Conservation (phyloP, 2,329 filamentous ascomycete species). For the Pseudogymnoascus verrucosus region DNA sequence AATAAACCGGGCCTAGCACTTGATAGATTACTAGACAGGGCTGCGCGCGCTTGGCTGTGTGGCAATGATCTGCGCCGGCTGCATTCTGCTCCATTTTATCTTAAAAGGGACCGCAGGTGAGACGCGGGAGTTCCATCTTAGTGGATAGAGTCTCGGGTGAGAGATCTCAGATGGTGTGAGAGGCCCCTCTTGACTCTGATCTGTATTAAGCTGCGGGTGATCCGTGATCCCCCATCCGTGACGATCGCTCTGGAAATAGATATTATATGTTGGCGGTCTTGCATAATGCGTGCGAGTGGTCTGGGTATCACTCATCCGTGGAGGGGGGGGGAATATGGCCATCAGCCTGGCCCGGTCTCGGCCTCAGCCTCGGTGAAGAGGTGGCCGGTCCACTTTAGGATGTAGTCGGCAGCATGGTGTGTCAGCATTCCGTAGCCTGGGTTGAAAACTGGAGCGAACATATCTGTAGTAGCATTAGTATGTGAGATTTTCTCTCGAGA, state of each 20-base stretch:
- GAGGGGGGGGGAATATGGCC: background rate
- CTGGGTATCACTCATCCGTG: background rate
- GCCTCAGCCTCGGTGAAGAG: background rate
- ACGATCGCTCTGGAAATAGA: constrained; percentile 10
- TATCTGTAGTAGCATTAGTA: background rate
- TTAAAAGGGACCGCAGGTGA: background rate
- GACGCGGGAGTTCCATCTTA: background rate
- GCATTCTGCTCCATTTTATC: background rate
- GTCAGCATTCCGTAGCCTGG: background rate
- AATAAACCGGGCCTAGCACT: background rate
- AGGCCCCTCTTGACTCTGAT: background rate
- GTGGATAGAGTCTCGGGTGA: background rate
- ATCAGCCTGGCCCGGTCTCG: background rate
- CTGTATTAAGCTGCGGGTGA: background rate
- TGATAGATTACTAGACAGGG: background rate
- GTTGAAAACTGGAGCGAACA: background rate
- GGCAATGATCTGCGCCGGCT: background rate
- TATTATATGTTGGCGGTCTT: background rate
- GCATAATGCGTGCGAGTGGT: background rate
- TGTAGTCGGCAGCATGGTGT: background rate
- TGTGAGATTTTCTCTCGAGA: background rate
- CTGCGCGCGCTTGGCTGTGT: background rate
- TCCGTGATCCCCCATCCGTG: constrained; percentile 6
- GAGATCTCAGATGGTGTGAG: background rate
- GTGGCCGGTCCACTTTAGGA: background rate